These are phyloP conservation scores for Nymphaea thermarum DNA, from an alignment of 164 flowering plant species.

Conservation along the genomic window DNA sequence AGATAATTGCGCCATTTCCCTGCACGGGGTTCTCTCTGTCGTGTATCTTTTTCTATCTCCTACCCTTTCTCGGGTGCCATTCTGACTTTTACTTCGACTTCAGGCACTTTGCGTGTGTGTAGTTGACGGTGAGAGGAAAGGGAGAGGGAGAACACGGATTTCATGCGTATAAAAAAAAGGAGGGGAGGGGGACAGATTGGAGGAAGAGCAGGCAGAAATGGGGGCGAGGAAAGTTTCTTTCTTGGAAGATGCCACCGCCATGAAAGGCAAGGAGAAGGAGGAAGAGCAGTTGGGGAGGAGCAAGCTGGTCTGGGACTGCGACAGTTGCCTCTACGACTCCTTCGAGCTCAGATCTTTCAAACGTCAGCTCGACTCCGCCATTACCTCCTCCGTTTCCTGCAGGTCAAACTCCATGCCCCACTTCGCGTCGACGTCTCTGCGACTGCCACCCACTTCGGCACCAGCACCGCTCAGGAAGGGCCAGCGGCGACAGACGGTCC, in stretches of 20 bases:
- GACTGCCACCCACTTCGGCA: conserved; percentile 2
- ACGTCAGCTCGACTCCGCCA: conserved; percentile 73
- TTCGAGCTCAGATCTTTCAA: conserved; percentile 78
- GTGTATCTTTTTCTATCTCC: too few species aligned
- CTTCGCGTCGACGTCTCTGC: conserved; percentile 9
- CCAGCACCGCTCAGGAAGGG: conserved; percentile 1
- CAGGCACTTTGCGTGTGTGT: too few species aligned
- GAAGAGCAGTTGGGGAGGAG: not conserved
- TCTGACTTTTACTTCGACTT: too few species aligned
- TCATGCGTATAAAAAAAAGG: too few species aligned
- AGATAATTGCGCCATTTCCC: too few species aligned
- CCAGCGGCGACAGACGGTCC: not conserved
- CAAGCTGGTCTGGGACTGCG: conserved; percentile 65
- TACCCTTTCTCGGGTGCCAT: too few species aligned
- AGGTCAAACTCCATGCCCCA: conserved; percentile 66
- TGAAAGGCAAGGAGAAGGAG: not conserved
- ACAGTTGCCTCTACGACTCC: conserved; percentile 81
- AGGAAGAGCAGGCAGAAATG: too few species aligned
- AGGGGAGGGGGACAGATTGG: too few species aligned
- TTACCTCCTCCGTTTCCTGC: conserved; percentile 16
- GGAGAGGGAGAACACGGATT: too few species aligned
- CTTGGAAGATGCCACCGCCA: not conserved
- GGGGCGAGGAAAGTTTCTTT: not conserved
- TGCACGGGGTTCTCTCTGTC: too few species aligned
- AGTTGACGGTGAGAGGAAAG: too few species aligned